These are phyloP conservation scores for Sclerotinia spermophila DNA, from an alignment of 2,329 filamentous ascomycete genomes.

Conservation along the genomic window DNA sequence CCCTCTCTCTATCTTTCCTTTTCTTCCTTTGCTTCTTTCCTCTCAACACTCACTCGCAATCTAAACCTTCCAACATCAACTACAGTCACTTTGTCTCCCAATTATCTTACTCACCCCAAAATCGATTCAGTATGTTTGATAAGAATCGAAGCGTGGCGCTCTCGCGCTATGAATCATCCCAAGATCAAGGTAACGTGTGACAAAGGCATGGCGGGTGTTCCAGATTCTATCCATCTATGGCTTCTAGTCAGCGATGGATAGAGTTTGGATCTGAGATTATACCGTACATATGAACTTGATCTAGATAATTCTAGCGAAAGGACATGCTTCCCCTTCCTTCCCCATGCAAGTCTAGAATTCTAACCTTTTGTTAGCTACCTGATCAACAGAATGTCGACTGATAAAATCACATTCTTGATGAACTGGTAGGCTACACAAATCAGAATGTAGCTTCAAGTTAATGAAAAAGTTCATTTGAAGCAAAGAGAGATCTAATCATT, in stretches of 20 bases:
- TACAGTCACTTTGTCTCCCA: background rate
- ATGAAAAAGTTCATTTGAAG: conserved; percentile 8
- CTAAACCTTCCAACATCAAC: background rate
- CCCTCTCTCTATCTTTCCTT: background rate
- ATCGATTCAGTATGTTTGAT: conserved; percentile 15
- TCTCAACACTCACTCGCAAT: background rate
- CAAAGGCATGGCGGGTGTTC: conserved; percentile 31
- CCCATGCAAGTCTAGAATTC: conserved; percentile 38
- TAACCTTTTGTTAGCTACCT: conserved; percentile 40
- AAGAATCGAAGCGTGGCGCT: conserved; percentile 18
- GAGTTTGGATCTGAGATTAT: conserved; percentile 65
- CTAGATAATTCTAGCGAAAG: conserved; percentile 86
- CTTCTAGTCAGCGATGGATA: background rate
- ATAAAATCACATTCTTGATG: conserved; percentile 81
- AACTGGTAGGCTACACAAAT: conserved; percentile 59
- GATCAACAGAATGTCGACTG: conserved; percentile 60
- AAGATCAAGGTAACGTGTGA: conserved; percentile 32
- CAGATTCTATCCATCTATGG: conserved; percentile 11
- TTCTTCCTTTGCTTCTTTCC: background rate
- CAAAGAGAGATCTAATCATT: conserved; percentile 32
- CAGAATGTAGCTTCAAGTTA: background rate
- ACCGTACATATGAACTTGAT: conserved; percentile 72
- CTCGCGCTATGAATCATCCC: conserved; percentile 26
- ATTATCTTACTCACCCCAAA: conserved; percentile 33
- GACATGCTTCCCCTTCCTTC: conserved; percentile 62